Evolutionary conservation across 2,329 filamentous ascomycete genomes (phyloP).

Genomic region (Venturiaceae sp.): DNA sequence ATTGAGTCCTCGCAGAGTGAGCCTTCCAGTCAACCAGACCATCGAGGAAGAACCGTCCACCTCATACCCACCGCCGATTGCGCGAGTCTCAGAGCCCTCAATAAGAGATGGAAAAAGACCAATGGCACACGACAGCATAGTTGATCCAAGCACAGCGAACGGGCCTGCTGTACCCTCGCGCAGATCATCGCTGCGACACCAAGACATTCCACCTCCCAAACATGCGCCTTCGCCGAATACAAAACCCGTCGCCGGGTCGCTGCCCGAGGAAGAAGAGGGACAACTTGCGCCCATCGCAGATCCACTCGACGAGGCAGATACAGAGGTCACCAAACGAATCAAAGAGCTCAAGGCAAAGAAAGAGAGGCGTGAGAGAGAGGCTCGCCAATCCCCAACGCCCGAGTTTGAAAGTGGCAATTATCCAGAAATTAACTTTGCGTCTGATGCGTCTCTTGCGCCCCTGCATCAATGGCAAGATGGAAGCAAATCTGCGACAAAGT

Average conservation of each 20-base stretch:
- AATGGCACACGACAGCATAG: neutral
- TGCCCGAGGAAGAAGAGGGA: slow-evolving; percentile 13
- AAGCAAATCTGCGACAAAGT: neutral
- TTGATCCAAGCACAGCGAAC: neutral
- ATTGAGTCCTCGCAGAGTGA: neutral
- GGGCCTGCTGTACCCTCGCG: slow-evolving; percentile 6
- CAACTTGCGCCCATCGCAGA: neutral
- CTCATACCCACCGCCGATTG: neutral
- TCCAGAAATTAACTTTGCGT: neutral
- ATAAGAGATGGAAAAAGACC: slow-evolving; percentile 4
- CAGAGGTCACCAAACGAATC: slow-evolving; percentile 48
- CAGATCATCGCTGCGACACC: slow-evolving; percentile 6
- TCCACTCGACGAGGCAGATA: slow-evolving; percentile 26
- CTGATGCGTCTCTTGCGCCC: neutral
- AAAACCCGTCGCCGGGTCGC: neutral
- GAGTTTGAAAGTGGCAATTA: neutral
- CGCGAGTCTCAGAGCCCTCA: neutral
- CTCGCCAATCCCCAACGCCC: slow-evolving; percentile 14
- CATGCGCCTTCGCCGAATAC: neutral
- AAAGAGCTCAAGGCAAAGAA: slow-evolving; percentile 48
- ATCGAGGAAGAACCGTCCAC: slow-evolving; percentile 4
- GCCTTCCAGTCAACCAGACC: neutral
- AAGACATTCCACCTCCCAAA: neutral
- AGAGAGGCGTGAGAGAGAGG: slow-evolving; percentile 39
- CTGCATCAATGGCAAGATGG: neutral